Base-by-base conservation (phyloP, 257 asterid species). In the Fraxinus quadrangulata region DNA sequence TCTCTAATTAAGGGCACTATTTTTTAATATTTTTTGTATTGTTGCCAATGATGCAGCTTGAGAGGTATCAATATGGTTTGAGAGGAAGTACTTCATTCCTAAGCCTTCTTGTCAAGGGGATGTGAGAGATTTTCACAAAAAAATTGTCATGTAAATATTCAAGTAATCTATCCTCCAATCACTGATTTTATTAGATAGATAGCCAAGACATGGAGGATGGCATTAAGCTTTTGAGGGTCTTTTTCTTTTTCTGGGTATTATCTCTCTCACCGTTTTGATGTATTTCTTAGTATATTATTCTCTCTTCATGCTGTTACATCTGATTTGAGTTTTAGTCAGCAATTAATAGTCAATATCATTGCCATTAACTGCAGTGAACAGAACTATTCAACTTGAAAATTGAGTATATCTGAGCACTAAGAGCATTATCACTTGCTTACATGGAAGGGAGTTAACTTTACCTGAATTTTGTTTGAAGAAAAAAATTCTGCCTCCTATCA, bases 51-150 rank as follows among this genome's bases (percentile, higher is more conserved):
- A 54, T 23, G 69, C 69, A 63, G 34, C 31, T 61, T 23, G 31
- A 61, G 67, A 61, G 4, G 19, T 23, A n/a, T 31, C 67, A 21
- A 23, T 61, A 61, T 61, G 67, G 33, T 61, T 63, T 63, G 34
- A 63, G 31, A 63, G 69, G 34, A 63, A 63, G 69, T 63, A 63
- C 79, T 63, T 61, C 39, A 68, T 79, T 79, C 65, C 75, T 76
- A 73, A 51, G 71, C 74, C 82, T 68, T 79, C 70, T 17, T 78
- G 33, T 70, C 61, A 70, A 63, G 73, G 37, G 74, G 47, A 63
- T 23, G 8, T 37, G 67, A 59, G 79, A 36, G 12, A 68, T 74
- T 67, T 40, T 67, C 75, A 61, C 76, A 39, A 21, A 39, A 61
- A 30, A 51, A 66, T 45, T 65, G 26, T 73, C 75, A 26, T 67